Conservation (phyloP, 805 yeast genomes). For the Priceomyces castillae region DNA sequence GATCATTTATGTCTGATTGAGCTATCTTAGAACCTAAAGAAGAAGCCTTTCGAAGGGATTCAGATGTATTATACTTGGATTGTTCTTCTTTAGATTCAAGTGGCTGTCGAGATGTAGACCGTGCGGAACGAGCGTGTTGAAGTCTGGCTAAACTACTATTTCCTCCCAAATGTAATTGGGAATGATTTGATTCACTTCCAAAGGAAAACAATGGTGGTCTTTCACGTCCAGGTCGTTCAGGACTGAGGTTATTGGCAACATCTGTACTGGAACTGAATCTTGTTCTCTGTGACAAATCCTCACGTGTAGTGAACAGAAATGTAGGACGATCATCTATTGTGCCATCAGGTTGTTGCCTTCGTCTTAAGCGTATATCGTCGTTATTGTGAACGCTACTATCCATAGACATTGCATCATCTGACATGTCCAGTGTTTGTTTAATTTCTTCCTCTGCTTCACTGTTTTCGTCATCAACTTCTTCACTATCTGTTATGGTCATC, state of each 20-base stretch:
- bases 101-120: conserved; percentile 2
- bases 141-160: not conserved
- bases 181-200: not conserved
- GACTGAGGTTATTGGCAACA: not conserved
- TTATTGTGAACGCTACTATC: conserved; percentile 15
- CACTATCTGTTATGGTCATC: conserved; percentile 2
- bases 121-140: not conserved
- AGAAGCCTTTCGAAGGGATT: conserved; percentile 4
- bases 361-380: not conserved
- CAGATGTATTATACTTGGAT: conserved; percentile 2
- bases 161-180: not conserved
- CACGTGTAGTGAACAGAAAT: not conserved
- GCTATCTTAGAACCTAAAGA: conserved; percentile 15
- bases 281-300: not conserved
- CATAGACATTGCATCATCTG: conserved; percentile 22
- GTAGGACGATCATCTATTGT: not conserved
- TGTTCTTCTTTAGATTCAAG: not conserved
- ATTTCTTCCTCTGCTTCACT: conserved; percentile 24
- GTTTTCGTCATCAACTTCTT: conserved; percentile 13
- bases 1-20: conserved; percentile 17
- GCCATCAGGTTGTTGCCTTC: not conserved
- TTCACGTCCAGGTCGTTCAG: not conserved
- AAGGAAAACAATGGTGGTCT: not conserved
- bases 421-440: conserved; percentile 19
- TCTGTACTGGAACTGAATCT: not conserved